These are phyloP conservation scores for Neonectria coccinea DNA, from an alignment of 2,329 filamentous ascomycete genomes.

Conservation along the genomic window DNA sequence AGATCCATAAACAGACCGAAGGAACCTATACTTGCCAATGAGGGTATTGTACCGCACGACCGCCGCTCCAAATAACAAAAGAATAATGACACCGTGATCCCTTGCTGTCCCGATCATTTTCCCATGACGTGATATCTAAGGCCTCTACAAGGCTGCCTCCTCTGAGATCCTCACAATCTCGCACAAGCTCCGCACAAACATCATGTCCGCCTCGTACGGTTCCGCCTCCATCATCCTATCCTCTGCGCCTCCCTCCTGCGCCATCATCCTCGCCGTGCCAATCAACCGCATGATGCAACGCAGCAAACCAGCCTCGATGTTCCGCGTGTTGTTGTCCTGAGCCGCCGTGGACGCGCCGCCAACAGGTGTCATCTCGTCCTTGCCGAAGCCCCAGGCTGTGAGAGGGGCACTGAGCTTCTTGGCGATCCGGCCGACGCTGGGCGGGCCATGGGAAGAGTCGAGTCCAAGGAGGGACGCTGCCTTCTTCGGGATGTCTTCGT, in stretches of 20 bases:
- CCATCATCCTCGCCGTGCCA: conserved; percentile 58
- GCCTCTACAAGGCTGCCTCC: conserved; percentile 40
- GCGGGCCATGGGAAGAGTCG: conserved; percentile 38
- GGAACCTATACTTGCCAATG: conserved; percentile 30
- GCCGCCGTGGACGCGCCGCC: conserved; percentile 32
- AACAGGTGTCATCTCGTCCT: conserved; percentile 42
- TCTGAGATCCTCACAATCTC: conserved; percentile 57
- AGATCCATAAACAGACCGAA: conserved; percentile 23
- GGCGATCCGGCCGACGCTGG: conserved; percentile 39
- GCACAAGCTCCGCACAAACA: conserved; percentile 56
- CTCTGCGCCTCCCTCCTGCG: conserved; percentile 45
- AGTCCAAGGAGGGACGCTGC: conserved; percentile 65
- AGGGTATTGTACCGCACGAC: conserved; percentile 42
- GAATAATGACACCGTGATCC: conserved; percentile 21
- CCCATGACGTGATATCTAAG: background rate
- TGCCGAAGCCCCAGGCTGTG: conserved; percentile 41
- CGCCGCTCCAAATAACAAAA: conserved; percentile 21
- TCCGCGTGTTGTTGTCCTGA: conserved; percentile 53
- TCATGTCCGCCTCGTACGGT: conserved; percentile 49
- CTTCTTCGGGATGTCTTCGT: conserved; percentile 61
- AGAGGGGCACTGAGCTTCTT: conserved; percentile 46
- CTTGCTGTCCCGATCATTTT: conserved; percentile 6
- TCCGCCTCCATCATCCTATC: conserved; percentile 49
- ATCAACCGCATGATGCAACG: conserved; percentile 65
- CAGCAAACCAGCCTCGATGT: conserved; percentile 62